These are phyloP conservation scores for Apiotrichum gamsii DNA, from an alignment of 1,284 basidiomycete species.

Conservation along the genomic window DNA sequence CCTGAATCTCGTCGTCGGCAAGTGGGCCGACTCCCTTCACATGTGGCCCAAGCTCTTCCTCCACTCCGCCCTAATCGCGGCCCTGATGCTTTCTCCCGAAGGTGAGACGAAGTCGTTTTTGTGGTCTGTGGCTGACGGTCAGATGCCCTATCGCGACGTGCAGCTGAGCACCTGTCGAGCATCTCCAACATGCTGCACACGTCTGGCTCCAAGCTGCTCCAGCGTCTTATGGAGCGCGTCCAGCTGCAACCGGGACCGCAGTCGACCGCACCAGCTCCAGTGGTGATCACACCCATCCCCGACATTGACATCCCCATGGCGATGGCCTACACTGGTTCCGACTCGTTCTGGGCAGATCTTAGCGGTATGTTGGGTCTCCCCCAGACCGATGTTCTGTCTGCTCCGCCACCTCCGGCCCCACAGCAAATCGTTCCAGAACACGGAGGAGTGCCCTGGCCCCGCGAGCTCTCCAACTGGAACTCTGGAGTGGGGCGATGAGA, in stretches of 20 bases:
- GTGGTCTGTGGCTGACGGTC: too few species aligned
- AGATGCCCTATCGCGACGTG: too few species aligned
- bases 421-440: too few species aligned
- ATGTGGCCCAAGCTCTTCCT: constrained; percentile 19
- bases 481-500: neutral
- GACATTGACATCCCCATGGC: constrained; percentile 8
- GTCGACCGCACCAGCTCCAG: neutral
- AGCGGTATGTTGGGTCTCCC: constrained; percentile 8
- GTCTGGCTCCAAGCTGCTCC: constrained; percentile 10
- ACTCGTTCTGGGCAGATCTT: constrained; percentile 14
- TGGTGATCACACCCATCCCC: neutral
- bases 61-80: constrained; percentile 13
- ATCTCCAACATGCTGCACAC: constrained; percentile 9
- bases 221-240: constrained; percentile 5
- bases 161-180: too few species aligned
- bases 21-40: constrained; percentile 13
- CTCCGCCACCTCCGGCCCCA: too few species aligned
- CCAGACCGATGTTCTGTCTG: neutral
- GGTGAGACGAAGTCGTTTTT: too few species aligned
- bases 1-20: constrained; percentile 9
- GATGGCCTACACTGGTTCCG: constrained; percentile 15
- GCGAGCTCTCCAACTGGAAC: neutral
- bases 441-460: neutral
- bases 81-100: constrained; percentile 7
- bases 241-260: neutral